These are phyloP conservation scores for Cutaneotrichosporon sp. DNA, from an alignment of 1,284 basidiomycete genomes.

Conservation along the genomic window DNA sequence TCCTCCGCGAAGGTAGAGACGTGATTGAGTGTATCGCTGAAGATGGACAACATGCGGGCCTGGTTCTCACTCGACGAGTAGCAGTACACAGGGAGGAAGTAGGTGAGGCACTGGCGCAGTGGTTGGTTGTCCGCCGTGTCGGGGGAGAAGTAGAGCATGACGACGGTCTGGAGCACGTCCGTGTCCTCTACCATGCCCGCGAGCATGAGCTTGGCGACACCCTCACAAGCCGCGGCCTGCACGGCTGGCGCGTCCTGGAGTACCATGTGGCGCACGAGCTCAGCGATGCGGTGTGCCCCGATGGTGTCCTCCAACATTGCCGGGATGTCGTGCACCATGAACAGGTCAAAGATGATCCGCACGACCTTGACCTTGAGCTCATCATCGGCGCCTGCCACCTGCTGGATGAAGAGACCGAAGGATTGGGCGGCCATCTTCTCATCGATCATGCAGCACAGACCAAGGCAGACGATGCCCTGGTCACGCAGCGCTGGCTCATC, in stretches of 20 bases:
- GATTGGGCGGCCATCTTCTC: slow-evolving; percentile 84
- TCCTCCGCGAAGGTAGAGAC: slow-evolving; percentile 65
- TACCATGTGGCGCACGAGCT: slow-evolving; percentile 73
- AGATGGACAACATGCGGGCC: slow-evolving; percentile 74
- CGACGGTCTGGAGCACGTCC: slow-evolving; percentile 72
- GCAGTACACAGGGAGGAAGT: slow-evolving; percentile 94
- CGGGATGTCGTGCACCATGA: slow-evolving; percentile 80
- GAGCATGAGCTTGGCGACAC: slow-evolving; percentile 85
- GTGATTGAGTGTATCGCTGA: slow-evolving; percentile 70
- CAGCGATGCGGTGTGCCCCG: slow-evolving; percentile 62
- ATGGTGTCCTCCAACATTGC: slow-evolving; percentile 49
- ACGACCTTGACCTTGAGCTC: slow-evolving; percentile 76
- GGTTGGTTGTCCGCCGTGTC: slow-evolving; percentile 81
- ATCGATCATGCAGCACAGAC: slow-evolving; percentile 88
- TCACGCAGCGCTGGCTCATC: slow-evolving; percentile 74
- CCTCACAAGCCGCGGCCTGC: slow-evolving; percentile 76
- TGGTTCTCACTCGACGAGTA: slow-evolving; percentile 82
- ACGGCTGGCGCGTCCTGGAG: slow-evolving; percentile 71
- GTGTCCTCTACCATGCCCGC: slow-evolving; percentile 77
- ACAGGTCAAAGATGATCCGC: slow-evolving; percentile 83
- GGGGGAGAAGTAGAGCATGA: slow-evolving; percentile 82
- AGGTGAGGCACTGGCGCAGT: slow-evolving; percentile 86
- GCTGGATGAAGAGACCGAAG: slow-evolving; percentile 82
- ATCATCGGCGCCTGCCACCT: slow-evolving; percentile 74
- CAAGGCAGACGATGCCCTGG: slow-evolving; percentile 80